Evolutionary conservation across 2,329 filamentous ascomycete species (phyloP), one percentile per base, ranked within the genome.

Genomic region (Phyllachora maydis): DNA sequence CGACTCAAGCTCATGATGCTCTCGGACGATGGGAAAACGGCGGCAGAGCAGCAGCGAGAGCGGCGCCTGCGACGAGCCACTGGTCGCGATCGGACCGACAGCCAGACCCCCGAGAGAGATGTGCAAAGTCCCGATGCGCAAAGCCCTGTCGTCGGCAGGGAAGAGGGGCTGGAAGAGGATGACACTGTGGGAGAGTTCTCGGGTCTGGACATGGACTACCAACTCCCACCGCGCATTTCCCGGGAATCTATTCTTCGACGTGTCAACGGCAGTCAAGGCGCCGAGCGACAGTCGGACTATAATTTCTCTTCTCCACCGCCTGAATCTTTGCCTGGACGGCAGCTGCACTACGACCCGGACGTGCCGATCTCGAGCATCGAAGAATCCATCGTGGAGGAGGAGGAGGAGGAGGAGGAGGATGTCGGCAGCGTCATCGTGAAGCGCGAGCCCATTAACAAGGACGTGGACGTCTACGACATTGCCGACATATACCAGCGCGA

Each of bases 211-310:
- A n/a, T n/a, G n/a, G 64, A 71, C 28, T 74, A 73, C 35, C 59
- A 74, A 32, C 50, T 74, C 9, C 78, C 70, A 11, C 61, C 76
- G 8, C 74, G 74, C 26, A 91, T 95, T 40, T 93, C 85, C 6
- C 68, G 85, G 18, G 88, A 95, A 43, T 92, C 83, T 0, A 95
- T 95, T 35, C 56, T 95, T 36, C 72, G 78, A 25, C 81, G 85
- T 31, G 73, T 93, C 26, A 79, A 88, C 42, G 78, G 60, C 22
- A 61, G 57, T 35, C 49, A 56, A 29, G 35, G 47, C 22, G 54
- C 62, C 21, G 63, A 69, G 11, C 49, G 55, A 28, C 58, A 68
- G 25, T 65, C 70, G 4, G 64, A 70, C 27, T 71, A 65, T 32
- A 62, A 63, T 35, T 66, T 73, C 36, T 69, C 65, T 4, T 69